Base-by-base conservation (phyloP, 192 early-diverging fungal species). In the Backusella australiensis region DNA sequence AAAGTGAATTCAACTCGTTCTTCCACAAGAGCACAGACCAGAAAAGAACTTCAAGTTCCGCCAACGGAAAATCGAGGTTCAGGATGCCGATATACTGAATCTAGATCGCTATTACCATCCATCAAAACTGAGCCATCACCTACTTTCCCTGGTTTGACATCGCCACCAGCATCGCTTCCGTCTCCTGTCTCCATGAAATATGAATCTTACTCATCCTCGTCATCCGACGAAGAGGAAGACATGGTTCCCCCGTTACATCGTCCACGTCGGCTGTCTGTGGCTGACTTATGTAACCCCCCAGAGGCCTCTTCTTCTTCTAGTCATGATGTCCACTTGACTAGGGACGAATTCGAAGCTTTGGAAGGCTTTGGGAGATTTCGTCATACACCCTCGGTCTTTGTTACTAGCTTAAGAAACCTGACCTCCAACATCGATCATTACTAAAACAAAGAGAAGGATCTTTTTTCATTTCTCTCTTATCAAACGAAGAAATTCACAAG, bases 281-380 rank as follows among this genome's bases (percentile, higher is more conserved):
- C 75, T 35, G 74, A 79, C 63, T 6, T 82, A 26, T 82, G 81
- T 34, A 79, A 82, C 15, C 81, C 77, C 6, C 46, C 56, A 29
- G 23, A 63, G 8, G 23, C 3, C 7, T 42, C 65, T 17, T 2
- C 23, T 53, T 42, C 69, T 34, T 41, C 42, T 15, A 42, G 53
- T 41, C 46, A 69, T 14, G 34, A 17, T 35, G 73, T 71, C 23
- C 70, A 71, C 38, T 38, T 81, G 19, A 81, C 80, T 29, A 67
- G 52, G 19, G 82, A 83, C 34, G 82, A 83, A n/a, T 70, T 80
- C 34, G 82, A 83, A 67, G 82, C 76, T 8, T 42, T 83, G 9
- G 70, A 83, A 65, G 78, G 41, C 3, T 75, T 83, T 38, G 35
- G 72, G 17, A 65, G 67, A 36, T 79, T 90, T 79, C 65, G 72